These are phyloP conservation scores for Ophiostoma australiae DNA, from an alignment of 2,329 filamentous ascomycete genomes.

Conservation along the genomic window DNA sequence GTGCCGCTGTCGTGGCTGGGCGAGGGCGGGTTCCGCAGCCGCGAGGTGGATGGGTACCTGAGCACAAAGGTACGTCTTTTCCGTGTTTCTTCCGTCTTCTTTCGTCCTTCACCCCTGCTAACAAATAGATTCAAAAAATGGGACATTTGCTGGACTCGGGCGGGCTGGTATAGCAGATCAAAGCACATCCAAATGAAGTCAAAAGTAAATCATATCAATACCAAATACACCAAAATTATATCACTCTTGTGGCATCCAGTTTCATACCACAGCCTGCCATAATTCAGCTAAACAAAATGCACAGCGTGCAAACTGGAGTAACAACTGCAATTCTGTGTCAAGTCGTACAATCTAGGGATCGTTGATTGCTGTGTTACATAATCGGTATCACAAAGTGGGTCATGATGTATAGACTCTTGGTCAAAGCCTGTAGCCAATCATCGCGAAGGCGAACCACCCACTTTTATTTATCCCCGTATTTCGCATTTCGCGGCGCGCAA, in stretches of 20 bases:
- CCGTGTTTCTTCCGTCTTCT: not conserved
- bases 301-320: not conserved
- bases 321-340: not conserved
- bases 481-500: not conserved
- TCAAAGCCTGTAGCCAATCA: not conserved
- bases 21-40: conserved; percentile 73
- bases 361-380: not conserved
- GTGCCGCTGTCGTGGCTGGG: conserved; percentile 90
- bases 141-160: conserved; percentile 66
- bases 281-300: not conserved
- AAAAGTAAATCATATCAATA: not conserved
- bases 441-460: not conserved
- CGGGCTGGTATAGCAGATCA: conserved; percentile 18
- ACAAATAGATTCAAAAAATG: conserved; percentile 73
- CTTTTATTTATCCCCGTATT: not conserved
- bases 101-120: not conserved
- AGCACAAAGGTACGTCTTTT: conserved; percentile 72
- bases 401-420: not conserved
- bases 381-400: not conserved
- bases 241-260: not conserved
- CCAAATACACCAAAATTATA: no score
- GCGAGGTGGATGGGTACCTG: conserved; percentile 89
- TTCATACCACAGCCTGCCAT: not conserved
- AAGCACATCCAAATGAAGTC: not conserved
- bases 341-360: not conserved